Percentiles rank a stretch among this genome's conserved stretches.
phyloP scores from a whole-genome alignment of 345 rosid species.

The Camelina neglecta region DNA sequence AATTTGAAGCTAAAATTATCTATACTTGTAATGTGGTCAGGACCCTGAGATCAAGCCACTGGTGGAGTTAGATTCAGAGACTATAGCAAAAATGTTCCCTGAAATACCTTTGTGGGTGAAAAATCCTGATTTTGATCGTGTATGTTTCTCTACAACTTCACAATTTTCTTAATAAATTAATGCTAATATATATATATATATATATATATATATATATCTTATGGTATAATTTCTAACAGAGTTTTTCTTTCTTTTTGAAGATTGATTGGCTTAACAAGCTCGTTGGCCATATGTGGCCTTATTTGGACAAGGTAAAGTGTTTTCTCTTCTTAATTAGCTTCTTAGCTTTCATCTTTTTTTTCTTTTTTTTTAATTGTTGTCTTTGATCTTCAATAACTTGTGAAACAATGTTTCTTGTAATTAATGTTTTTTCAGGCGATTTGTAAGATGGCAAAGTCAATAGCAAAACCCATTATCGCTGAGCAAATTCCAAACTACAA shows the following conservation, averaged over 20 bases:
- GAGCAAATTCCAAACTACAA: slow-evolving; percentile 91
- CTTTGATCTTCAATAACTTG: not conserved
- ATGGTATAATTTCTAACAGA: slow-evolving; percentile 6
- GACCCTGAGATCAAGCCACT: slow-evolving; percentile 79
- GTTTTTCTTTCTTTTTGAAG: slow-evolving; percentile 48
- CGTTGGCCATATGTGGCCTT: slow-evolving; percentile 87
- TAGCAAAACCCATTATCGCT: slow-evolving; percentile 84
- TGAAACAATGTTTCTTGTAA: slow-evolving; percentile 27
- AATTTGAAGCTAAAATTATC: not conserved
- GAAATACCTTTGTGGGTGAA: slow-evolving; percentile 96
- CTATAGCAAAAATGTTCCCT: slow-evolving; percentile 69
- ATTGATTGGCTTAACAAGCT: slow-evolving; percentile 95
- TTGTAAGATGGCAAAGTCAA: slow-evolving; percentile 67
- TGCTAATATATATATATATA: not conserved
- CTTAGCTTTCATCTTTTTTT: slow-evolving; percentile 16
- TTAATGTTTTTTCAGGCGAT: slow-evolving; percentile 61
- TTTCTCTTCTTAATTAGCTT: not conserved
- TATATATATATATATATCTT: not conserved
- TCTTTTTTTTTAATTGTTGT: slow-evolving; percentile 5
- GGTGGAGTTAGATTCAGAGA: slow-evolving; percentile 70
- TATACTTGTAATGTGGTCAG: slow-evolving; percentile 39
- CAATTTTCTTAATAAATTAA: not conserved
- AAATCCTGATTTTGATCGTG: slow-evolving; percentile 96
- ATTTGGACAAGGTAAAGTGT: slow-evolving; percentile 66
- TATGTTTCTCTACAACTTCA: slow-evolving; percentile 46